phyloP scores from a whole-genome alignment of 2,329 filamentous ascomycete genomes.

The Penicillium sp. region DNA sequence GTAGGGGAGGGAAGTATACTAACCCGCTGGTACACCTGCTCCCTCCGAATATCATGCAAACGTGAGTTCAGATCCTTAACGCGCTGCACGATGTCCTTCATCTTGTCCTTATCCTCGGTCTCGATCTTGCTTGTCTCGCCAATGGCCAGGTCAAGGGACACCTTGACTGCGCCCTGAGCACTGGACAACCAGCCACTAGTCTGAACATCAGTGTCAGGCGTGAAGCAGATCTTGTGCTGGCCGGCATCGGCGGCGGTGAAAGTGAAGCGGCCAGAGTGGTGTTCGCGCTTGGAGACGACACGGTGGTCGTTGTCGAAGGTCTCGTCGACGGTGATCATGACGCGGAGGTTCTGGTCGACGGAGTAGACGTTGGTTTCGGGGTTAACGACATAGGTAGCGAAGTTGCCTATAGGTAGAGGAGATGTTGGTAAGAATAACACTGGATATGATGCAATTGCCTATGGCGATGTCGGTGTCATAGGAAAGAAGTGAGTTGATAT shows the following conservation, averaged over 20 bases:
- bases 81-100: constrained; percentile 82
- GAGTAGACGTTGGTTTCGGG: constrained; percentile 66
- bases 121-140: constrained; percentile 93
- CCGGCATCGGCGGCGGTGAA: constrained; percentile 94
- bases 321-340: constrained; percentile 93
- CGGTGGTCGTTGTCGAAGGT: constrained; percentile 97
- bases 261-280: constrained; percentile 78
- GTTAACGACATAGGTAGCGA: constrained; percentile 81
- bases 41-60: constrained; percentile 82
- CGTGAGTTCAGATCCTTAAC: constrained; percentile 86
- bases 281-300: constrained; percentile 82
- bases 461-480: background rate
- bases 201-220: constrained; percentile 70
- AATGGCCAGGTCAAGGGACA: constrained; percentile 87
- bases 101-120: constrained; percentile 88
- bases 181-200: constrained; percentile 70
- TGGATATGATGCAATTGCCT: background rate
- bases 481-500: background rate
- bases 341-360: constrained; percentile 71
- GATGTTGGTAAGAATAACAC: background rate
- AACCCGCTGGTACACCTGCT: constrained; percentile 96
- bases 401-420: constrained; percentile 61
- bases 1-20: constrained; percentile 17
- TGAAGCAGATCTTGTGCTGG: constrained; percentile 94
- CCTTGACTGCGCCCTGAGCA: constrained; percentile 73